Conservation (phyloP, 2,329 filamentous ascomycete genomes). For the Colletotrichum eremochloae region DNA sequence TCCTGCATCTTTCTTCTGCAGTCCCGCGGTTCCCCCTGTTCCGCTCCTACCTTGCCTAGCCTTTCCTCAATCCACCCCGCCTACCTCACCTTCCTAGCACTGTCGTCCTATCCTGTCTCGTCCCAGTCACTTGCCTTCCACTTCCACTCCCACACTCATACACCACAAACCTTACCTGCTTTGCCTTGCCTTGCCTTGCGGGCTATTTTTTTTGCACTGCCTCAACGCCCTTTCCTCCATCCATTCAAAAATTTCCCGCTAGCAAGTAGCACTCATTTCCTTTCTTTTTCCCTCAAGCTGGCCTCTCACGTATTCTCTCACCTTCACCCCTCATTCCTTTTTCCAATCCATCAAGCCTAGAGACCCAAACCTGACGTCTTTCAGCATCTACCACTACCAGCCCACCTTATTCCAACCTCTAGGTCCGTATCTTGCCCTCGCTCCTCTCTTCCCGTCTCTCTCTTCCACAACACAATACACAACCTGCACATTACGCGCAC, state of each 20-base stretch:
- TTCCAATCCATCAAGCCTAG: constrained; percentile 35
- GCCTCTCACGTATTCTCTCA: constrained; percentile 33
- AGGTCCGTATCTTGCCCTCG: constrained; percentile 20
- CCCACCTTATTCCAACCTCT: constrained; percentile 38
- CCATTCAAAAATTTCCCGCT: constrained; percentile 39
- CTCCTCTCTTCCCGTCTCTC: constrained; percentile 5
- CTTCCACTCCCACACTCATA: constrained; percentile 35
- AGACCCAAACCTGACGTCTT: constrained; percentile 29
- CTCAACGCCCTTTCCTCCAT: constrained; percentile 39
- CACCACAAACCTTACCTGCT: constrained; percentile 42
- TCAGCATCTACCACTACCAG: constrained; percentile 34
- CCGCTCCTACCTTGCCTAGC: constrained; percentile 30
- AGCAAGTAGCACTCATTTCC: constrained; percentile 26
- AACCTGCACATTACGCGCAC: constrained; percentile 12
- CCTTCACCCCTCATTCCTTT: constrained; percentile 36
- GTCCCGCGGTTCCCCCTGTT: constrained; percentile 9
- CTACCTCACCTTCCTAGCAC: constrained; percentile 31
- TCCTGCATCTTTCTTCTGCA: neutral
- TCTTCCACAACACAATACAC: neutral
- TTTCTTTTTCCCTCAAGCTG: constrained; percentile 38
- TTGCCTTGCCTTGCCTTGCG: constrained; percentile 41
- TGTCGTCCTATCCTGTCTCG: constrained; percentile 8
- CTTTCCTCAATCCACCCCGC: constrained; percentile 34
- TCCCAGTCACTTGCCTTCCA: constrained; percentile 40
- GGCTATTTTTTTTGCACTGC: constrained; percentile 41